phyloP scores from a whole-genome alignment of 2,329 filamentous ascomycete genomes.

The Sporothrix pseudoabietina region DNA sequence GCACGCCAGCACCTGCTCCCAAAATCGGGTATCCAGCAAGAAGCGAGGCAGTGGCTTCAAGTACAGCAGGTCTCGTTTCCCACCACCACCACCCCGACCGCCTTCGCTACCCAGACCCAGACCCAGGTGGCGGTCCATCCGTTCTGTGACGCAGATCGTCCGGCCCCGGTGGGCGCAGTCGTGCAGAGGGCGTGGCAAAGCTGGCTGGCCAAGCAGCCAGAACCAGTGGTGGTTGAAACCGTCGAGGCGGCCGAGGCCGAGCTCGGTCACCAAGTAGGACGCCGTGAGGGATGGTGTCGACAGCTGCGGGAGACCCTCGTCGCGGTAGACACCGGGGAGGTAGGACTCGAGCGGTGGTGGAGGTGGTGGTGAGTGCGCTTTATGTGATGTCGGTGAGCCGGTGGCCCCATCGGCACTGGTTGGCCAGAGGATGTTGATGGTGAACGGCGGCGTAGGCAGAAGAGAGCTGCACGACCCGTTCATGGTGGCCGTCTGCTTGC shows the following conservation, averaged over 20 bases:
- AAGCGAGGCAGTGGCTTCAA: conserved; percentile 44
- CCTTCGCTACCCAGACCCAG: conserved; percentile 32
- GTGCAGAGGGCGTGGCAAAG: conserved; percentile 37
- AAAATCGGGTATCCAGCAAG: conserved; percentile 41
- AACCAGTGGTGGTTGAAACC: conserved; percentile 35
- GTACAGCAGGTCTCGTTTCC: conserved; percentile 38
- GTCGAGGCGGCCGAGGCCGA: conserved; percentile 35
- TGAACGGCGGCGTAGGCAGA: conserved; percentile 30
- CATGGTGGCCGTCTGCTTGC: background rate
- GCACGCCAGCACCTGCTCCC: conserved; percentile 36
- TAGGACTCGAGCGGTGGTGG: conserved; percentile 31
- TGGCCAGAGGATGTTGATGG: conserved; percentile 31
- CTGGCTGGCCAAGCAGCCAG: conserved; percentile 35
- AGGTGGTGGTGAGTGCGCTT: background rate
- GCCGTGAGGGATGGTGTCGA: conserved; percentile 30
- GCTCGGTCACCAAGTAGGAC: conserved; percentile 32
- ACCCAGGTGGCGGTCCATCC: conserved; percentile 42
- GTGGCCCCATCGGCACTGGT: background rate
- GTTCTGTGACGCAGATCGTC: conserved; percentile 39
- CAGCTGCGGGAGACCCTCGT: conserved; percentile 25
- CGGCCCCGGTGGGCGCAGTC: conserved; percentile 34
- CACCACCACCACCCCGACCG: conserved; percentile 26
- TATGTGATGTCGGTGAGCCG: background rate
- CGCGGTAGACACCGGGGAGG: conserved; percentile 33
- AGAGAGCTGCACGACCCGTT: conserved; percentile 6